A percentile compares a stretch with the other conserved stretches of the same genome.
Conservation (phyloP, 1,139 yeast species). For the Zygoascus hellenicus region DNA sequence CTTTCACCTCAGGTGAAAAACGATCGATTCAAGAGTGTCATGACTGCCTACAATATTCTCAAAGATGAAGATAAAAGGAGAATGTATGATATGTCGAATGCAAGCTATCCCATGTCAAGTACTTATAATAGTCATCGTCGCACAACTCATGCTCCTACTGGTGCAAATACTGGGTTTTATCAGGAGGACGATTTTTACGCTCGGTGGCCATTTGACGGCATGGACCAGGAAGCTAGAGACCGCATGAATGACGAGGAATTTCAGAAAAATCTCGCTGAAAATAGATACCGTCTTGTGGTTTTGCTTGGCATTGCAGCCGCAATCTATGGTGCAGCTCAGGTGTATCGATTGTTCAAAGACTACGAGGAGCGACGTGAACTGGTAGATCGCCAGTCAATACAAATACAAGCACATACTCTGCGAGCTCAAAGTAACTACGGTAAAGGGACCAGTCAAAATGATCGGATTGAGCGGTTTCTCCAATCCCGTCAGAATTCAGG, state of each 20-base stretch:
- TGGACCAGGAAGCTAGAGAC: constrained; percentile 18
- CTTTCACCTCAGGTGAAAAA: constrained; percentile 19
- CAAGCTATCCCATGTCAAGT: not conserved
- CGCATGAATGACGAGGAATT: constrained; percentile 26
- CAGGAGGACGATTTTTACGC: not conserved
- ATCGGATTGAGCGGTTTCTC: constrained; percentile 29
- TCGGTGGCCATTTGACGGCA: constrained; percentile 13
- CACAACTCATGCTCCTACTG: not conserved
- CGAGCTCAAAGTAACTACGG: constrained; percentile 26
- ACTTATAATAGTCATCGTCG: not conserved
- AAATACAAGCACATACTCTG: constrained; percentile 23
- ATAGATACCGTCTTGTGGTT: constrained; percentile 26
- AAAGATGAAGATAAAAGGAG: constrained; percentile 48
- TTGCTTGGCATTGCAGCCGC: constrained; percentile 22
- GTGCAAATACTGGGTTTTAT: not conserved
- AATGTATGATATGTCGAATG: constrained; percentile 36
- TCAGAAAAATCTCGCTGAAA: constrained; percentile 27
- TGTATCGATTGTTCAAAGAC: constrained; percentile 23
- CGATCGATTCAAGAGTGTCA: constrained; percentile 61
- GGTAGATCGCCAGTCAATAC: constrained; percentile 19
- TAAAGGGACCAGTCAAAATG: constrained; percentile 25
- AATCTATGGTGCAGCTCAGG: constrained; percentile 27
- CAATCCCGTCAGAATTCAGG: constrained; percentile 27
- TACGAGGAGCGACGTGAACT: constrained; percentile 21
- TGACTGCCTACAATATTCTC: constrained; percentile 68